These are phyloP conservation scores for Auricularia auricula-judae DNA, from an alignment of 768 basidiomycete species.

Conservation along the genomic window DNA sequence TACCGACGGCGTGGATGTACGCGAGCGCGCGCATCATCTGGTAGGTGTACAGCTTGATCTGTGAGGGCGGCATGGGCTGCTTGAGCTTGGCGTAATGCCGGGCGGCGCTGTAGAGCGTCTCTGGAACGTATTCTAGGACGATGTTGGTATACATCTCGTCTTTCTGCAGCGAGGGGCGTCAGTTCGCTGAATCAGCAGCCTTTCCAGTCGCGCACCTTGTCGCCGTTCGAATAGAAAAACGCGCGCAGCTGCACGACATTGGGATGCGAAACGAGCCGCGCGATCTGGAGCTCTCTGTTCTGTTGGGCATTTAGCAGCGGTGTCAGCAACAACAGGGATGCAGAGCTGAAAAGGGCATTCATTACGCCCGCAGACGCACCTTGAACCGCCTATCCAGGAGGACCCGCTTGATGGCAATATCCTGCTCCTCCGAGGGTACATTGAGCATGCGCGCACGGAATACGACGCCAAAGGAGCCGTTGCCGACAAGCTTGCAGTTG, in stretches of 20 bases:
- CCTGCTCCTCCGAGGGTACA: constrained; percentile 52
- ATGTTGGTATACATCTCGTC: constrained; percentile 99
- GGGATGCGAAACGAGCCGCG: constrained; percentile 92
- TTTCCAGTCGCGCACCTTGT: constrained; percentile 59
- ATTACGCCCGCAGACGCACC: constrained; percentile 37
- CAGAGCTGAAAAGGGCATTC: constrained; percentile 1
- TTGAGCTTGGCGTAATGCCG: constrained; percentile 99
- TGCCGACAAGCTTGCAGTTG: constrained; percentile 96
- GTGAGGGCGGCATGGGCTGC: constrained; percentile 99
- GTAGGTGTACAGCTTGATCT: constrained; percentile 99
- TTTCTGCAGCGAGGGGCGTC: constrained; percentile 46
- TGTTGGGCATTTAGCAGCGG: constrained; percentile 20
- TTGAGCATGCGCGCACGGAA: constrained; percentile 86
- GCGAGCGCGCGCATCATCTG: constrained; percentile 95
- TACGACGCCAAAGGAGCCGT: constrained; percentile 98
- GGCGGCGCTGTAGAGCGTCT: constrained; percentile 97
- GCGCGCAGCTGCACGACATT: constrained; percentile 96
- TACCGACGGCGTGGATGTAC: constrained; percentile 99
- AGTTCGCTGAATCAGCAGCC: not conserved
- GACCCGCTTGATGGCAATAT: constrained; percentile 99
- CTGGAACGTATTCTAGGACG: constrained; percentile 97
- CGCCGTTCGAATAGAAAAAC: constrained; percentile 98
- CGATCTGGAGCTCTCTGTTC: constrained; percentile 99
- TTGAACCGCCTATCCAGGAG: constrained; percentile 99
- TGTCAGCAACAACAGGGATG: not conserved